phyloP scores from a whole-genome alignment of 2,329 filamentous ascomycete genomes.

The Cylindrodendrum hubeiense region DNA sequence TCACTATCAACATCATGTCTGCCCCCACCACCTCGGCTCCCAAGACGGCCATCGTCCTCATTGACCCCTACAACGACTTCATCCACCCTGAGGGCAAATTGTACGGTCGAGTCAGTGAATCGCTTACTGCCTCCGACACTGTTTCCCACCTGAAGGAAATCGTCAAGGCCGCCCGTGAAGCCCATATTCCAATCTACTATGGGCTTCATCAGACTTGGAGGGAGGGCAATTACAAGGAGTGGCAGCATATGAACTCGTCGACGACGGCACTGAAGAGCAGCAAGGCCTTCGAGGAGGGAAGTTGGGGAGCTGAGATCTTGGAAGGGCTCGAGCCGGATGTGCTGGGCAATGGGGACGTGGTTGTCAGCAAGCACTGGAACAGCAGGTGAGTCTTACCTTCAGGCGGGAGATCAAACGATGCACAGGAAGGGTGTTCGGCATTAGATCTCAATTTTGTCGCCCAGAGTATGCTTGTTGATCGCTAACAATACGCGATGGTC shows the following conservation, averaged over 20 bases:
- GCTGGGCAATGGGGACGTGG: constrained; percentile 28
- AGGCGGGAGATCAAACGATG: background rate
- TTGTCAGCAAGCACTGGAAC: constrained; percentile 32
- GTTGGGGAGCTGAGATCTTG: constrained; percentile 31
- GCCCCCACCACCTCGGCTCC: background rate
- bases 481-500: background rate
- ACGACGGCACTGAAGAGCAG: background rate
- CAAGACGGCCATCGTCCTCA: constrained; percentile 26
- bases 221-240: constrained; percentile 18
- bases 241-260: constrained; percentile 25
- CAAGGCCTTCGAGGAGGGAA: constrained; percentile 21
- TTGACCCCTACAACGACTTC: constrained; percentile 37
- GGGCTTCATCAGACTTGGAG: constrained; percentile 26
- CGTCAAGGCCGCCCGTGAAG: constrained; percentile 14
- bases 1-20: background rate
- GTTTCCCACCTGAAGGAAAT: constrained; percentile 5
- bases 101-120: background rate
- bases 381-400: constrained; percentile 12
- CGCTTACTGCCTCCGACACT: constrained; percentile 14
- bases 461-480: background rate
- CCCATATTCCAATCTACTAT: constrained; percentile 30
- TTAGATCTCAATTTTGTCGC: too few species aligned
- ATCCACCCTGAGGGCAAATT: constrained; percentile 31
- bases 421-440: too few species aligned
- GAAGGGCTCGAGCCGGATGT: constrained; percentile 31